A percentile compares a stretch with the other conserved stretches of the same genome.
Evolutionary conservation across 202 grass and related monocot species (phyloP).

Genomic region (Elaeis oleifera): DNA sequence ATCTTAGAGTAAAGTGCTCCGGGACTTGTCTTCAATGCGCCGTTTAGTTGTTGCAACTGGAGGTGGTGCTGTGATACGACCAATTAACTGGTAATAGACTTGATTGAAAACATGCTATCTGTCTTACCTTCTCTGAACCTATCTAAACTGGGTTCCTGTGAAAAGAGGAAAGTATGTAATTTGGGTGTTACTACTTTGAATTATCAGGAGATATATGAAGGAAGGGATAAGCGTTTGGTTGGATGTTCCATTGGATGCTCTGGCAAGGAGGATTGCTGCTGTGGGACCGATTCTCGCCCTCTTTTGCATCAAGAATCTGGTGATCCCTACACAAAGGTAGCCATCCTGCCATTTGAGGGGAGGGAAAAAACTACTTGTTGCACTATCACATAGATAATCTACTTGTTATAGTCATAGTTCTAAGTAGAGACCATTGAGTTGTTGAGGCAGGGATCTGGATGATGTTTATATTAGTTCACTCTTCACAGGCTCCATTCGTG

Average conservation of each 20-base stretch:
- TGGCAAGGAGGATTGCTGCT: constrained; percentile 79
- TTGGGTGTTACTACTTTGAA: constrained; percentile 20
- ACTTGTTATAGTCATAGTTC: too few species aligned
- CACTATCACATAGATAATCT: too few species aligned
- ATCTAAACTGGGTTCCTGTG: too few species aligned
- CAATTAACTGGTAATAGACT: constrained; percentile 72
- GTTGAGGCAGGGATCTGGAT: too few species aligned
- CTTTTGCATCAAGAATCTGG: constrained; percentile 86
- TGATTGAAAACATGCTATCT: constrained; percentile 24
- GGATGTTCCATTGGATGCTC: constrained; percentile 90
- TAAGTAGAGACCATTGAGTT: too few species aligned
- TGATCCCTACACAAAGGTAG: constrained; percentile 90
- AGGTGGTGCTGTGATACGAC: constrained; percentile 82
- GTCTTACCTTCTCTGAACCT: constrained; percentile 1
- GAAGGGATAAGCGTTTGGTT: constrained; percentile 83
- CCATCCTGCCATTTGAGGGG: background rate
- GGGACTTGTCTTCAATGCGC: constrained; percentile 79
- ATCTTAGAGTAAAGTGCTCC: constrained; percentile 68
- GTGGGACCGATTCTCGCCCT: constrained; percentile 86
- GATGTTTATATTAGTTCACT: too few species aligned
- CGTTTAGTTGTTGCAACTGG: constrained; percentile 91
- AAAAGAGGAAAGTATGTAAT: background rate
- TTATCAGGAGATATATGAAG: constrained; percentile 90
- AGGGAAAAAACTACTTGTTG: background rate
- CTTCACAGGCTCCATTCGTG: too few species aligned